These are phyloP conservation scores for Cladorrhinum samala DNA, from an alignment of 495 filamentous ascomycete species.

Conservation along the genomic window DNA sequence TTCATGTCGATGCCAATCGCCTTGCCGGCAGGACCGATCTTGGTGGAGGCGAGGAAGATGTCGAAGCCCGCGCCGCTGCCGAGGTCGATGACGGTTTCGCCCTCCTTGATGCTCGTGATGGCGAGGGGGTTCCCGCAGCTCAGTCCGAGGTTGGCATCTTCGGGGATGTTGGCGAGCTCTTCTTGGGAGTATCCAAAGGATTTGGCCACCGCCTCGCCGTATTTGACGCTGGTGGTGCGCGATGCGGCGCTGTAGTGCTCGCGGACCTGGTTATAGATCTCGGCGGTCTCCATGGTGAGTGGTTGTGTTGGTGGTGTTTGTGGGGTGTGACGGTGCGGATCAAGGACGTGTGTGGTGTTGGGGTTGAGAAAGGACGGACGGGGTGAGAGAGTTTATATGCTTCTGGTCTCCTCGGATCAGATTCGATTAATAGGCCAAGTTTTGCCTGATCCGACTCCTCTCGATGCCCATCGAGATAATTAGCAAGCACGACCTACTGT, in stretches of 20 bases:
- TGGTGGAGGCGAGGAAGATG: conserved; percentile 53
- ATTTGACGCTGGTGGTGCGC: conserved; percentile 22
- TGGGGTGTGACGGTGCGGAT: neutral
- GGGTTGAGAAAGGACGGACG: too few relatives aligned
- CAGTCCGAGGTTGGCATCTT: conserved; percentile 56
- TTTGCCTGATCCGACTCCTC: too few relatives aligned
- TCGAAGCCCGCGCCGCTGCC: conserved; percentile 62
- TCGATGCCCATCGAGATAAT: too few relatives aligned
- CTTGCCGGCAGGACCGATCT: conserved; percentile 48
- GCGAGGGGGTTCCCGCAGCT: conserved; percentile 62
- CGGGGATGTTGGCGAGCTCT: conserved; percentile 50
- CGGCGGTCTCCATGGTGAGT: conserved; percentile 18
- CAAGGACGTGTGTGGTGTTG: too few relatives aligned
- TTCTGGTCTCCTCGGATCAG: too few relatives aligned
- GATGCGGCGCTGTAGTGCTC: conserved; percentile 36
- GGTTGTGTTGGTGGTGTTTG: conserved; percentile 1
- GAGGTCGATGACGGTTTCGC: conserved; percentile 60
- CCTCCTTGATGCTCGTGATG: conserved; percentile 47
- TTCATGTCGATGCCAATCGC: conserved; percentile 66
- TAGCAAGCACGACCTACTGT: too few relatives aligned
- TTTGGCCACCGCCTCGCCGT: conserved; percentile 41
- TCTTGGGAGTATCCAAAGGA: conserved; percentile 55
- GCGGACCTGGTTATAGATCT: conserved; percentile 34
- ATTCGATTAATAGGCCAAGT: too few relatives aligned
- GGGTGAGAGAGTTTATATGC: too few relatives aligned